phyloP scores from a whole-genome alignment of 768 basidiomycete genomes.

The Mrakia hoshinonis region DNA sequence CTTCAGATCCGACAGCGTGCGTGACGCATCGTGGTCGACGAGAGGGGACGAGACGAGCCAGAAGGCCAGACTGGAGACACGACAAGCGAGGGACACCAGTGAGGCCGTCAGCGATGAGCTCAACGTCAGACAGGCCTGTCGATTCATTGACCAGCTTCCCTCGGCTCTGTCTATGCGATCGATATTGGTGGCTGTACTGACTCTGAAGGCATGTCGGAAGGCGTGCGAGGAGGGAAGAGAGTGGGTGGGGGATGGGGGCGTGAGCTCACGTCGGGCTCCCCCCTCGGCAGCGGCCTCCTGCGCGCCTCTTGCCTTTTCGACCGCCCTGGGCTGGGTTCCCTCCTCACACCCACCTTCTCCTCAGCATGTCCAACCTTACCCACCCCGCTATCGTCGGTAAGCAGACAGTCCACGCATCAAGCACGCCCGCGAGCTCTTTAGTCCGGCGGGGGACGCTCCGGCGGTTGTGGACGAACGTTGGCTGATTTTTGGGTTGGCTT shows the following conservation, averaged over 20 bases:
- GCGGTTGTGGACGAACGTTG: not conserved
- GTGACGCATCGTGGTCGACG: conserved; percentile 71
- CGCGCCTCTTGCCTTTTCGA: not conserved
- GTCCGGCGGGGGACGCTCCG: too few relatives aligned
- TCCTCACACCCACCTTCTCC: not conserved
- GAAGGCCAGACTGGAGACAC: conserved; percentile 54
- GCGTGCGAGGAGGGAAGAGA: not conserved
- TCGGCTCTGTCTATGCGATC: not conserved
- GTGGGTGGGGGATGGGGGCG: not conserved
- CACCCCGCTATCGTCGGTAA: conserved; percentile 26
- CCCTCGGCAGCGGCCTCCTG: not conserved
- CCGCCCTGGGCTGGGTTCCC: not conserved
- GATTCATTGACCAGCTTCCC: too few relatives aligned
- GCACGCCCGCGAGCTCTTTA: too few relatives aligned
- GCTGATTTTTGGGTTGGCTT: not conserved
- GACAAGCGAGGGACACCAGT: not conserved
- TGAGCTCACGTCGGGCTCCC: not conserved
- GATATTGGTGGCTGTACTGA: not conserved
- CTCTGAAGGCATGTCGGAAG: conserved; percentile 26
- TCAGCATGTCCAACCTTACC: conserved; percentile 17
- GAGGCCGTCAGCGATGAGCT: not conserved
- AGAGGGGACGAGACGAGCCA: conserved; percentile 81
- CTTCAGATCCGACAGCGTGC: conserved; percentile 56
- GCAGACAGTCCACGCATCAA: not conserved
- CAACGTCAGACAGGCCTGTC: not conserved